phyloP scores from a whole-genome alignment of 73 alveolate species.

The Symbiodinium natans region DNA sequence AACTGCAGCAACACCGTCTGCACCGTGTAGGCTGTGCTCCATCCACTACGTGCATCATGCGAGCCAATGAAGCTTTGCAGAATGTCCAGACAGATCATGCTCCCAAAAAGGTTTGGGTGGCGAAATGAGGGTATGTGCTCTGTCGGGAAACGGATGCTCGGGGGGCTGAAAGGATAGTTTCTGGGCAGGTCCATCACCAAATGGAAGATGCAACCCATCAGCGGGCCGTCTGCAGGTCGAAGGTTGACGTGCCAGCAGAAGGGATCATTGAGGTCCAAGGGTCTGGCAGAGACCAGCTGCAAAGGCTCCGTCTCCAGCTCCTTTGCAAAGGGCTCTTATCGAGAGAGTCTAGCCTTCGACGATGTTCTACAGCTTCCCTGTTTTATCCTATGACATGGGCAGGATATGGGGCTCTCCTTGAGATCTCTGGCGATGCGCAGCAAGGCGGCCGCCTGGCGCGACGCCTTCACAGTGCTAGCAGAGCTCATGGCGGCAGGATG shows the following conservation, averaged over 20 bases:
- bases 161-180: constrained; percentile 72
- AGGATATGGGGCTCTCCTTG: too few species aligned
- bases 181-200: constrained; percentile 74
- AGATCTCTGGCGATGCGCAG: constrained; percentile 56
- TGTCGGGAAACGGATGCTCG: constrained; percentile 24
- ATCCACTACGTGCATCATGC: constrained; percentile 35
- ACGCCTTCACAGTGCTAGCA: constrained; percentile 6
- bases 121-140: constrained; percentile 64
- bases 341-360: too few species aligned
- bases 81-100: constrained; percentile 73
- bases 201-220: constrained; percentile 63
- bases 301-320: constrained; percentile 64
- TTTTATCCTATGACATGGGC: too few species aligned
- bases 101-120: constrained; percentile 75
- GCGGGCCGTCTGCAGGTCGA: constrained; percentile 74
- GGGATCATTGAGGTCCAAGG: constrained; percentile 41
- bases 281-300: constrained; percentile 53
- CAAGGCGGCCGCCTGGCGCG: constrained; percentile 72
- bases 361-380: too few species aligned
- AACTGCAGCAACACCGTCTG: constrained; percentile 86
- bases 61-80: constrained; percentile 45
- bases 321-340: too few species aligned
- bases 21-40: constrained; percentile 88
- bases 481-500: constrained; percentile 47
- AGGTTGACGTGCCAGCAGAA: constrained; percentile 42